Conservation (phyloP, 2,329 filamentous ascomycete species). For the Chaetomium sp. region DNA sequence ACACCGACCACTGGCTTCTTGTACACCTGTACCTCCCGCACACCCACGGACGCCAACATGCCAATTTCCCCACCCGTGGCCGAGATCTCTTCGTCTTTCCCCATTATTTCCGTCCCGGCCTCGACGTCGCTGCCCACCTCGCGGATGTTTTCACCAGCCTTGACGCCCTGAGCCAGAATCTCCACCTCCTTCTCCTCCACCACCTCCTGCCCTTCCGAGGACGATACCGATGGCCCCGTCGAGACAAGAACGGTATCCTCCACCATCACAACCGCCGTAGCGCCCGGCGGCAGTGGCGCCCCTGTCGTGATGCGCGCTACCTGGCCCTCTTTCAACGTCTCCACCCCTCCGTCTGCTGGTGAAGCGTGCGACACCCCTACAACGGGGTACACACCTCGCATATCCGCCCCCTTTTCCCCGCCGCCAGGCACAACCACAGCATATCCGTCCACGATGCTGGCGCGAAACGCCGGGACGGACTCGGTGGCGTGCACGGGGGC, state of each 20-base stretch:
- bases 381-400: constrained; percentile 80
- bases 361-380: constrained; percentile 77
- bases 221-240: background rate
- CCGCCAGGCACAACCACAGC: constrained; percentile 64
- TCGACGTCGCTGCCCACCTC: constrained; percentile 85
- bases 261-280: constrained; percentile 92
- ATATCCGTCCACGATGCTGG: constrained; percentile 96
- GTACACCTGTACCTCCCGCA: constrained; percentile 63
- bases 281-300: constrained; percentile 79
- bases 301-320: constrained; percentile 92
- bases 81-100: constrained; percentile 74
- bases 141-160: constrained; percentile 77
- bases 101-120: constrained; percentile 62
- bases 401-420: constrained; percentile 36
- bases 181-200: constrained; percentile 83
- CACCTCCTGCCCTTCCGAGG: constrained; percentile 62
- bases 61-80: constrained; percentile 87
- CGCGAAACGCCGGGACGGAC: constrained; percentile 84
- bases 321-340: constrained; percentile 51
- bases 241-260: constrained; percentile 79
- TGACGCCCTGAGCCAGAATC: constrained; percentile 71
- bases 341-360: background rate
- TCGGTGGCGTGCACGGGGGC: constrained; percentile 75
- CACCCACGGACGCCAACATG: constrained; percentile 78
- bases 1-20: constrained; percentile 74